These are phyloP conservation scores for Fusarium oligoseptatum DNA, from an alignment of 2,329 filamentous ascomycete species.

Conservation along the genomic window DNA sequence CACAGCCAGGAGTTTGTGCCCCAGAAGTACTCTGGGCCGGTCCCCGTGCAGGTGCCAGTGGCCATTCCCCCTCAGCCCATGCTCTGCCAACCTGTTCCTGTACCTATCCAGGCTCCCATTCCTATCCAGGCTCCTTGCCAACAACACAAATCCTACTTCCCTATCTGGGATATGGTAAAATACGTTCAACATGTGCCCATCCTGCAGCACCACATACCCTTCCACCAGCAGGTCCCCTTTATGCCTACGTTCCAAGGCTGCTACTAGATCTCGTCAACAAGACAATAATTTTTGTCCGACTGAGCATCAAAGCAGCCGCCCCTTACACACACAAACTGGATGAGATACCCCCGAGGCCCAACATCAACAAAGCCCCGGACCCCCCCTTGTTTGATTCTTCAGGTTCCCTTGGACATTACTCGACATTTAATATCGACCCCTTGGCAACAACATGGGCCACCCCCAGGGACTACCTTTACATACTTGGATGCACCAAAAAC, in stretches of 20 bases:
- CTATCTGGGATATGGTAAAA: constrained; percentile 66
- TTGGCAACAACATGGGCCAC: constrained; percentile 17
- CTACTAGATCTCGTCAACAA: constrained; percentile 50
- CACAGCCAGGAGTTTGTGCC: constrained; percentile 61
- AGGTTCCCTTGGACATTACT: constrained; percentile 36
- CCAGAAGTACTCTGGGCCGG: constrained; percentile 60
- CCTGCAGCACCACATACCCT: constrained; percentile 63
- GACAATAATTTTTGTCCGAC: constrained; percentile 7
- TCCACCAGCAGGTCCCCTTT: constrained; percentile 66
- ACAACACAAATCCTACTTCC: constrained; percentile 63
- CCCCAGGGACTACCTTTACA: constrained; percentile 11
- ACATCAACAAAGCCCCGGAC: constrained; percentile 21
- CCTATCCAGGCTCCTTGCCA: constrained; percentile 55
- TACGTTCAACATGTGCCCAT: constrained; percentile 64
- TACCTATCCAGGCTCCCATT: constrained; percentile 52
- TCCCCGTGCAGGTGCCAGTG: constrained; percentile 46
- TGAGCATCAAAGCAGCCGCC: constrained; percentile 5
- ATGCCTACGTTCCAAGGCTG: constrained; percentile 67
- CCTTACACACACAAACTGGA: constrained; percentile 32
- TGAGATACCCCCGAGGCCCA: constrained; percentile 34
- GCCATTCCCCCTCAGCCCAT: constrained; percentile 44
- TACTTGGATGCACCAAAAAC: constrained; percentile 21
- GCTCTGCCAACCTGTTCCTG: constrained; percentile 49
- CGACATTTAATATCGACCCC: constrained; percentile 42
- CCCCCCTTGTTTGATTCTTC: constrained; percentile 33